A percentile compares a stretch with the other conserved stretches of the same genome.
These are phyloP conservation scores for Arthroderma sp. DNA, from an alignment of 2,329 filamentous ascomycete species.

Conservation along the genomic window DNA sequence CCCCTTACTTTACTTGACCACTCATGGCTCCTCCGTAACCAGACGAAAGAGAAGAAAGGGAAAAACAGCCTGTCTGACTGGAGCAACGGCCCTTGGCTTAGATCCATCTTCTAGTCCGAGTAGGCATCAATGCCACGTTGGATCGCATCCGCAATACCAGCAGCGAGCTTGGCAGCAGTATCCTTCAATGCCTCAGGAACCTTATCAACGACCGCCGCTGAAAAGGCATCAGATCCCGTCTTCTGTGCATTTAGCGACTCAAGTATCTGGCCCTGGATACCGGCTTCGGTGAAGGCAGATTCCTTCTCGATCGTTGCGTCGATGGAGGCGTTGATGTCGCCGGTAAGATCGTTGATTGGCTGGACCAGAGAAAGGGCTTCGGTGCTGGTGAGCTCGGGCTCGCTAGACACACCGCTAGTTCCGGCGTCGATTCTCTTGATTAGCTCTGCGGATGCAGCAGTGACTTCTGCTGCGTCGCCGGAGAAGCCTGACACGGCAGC, in stretches of 20 bases:
- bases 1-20: not conserved
- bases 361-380: conserved; percentile 18
- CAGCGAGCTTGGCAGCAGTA: conserved; percentile 16
- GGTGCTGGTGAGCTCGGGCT: conserved; percentile 12
- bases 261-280: conserved; percentile 13
- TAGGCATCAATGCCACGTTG: conserved; percentile 20
- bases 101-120: conserved; percentile 6
- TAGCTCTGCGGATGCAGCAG: conserved; percentile 15
- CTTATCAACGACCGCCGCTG: conserved; percentile 19
- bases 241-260: conserved; percentile 17
- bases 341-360: conserved; percentile 18
- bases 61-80: not conserved
- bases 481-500: conserved; percentile 15
- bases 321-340: conserved; percentile 15
- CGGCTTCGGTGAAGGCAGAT: conserved; percentile 15
- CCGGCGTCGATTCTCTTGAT: conserved; percentile 17
- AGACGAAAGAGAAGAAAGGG: not conserved
- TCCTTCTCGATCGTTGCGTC: conserved; percentile 18
- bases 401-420: conserved; percentile 14
- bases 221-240: conserved; percentile 16
- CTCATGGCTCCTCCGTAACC: not conserved
- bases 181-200: conserved; percentile 15
- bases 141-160: conserved; percentile 21
- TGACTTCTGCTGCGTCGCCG: conserved; percentile 12
- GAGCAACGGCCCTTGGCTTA: no score